Base-by-base conservation (phyloP, 371 early-diverging fungal species). In the Mortierella polycephala region DNA sequence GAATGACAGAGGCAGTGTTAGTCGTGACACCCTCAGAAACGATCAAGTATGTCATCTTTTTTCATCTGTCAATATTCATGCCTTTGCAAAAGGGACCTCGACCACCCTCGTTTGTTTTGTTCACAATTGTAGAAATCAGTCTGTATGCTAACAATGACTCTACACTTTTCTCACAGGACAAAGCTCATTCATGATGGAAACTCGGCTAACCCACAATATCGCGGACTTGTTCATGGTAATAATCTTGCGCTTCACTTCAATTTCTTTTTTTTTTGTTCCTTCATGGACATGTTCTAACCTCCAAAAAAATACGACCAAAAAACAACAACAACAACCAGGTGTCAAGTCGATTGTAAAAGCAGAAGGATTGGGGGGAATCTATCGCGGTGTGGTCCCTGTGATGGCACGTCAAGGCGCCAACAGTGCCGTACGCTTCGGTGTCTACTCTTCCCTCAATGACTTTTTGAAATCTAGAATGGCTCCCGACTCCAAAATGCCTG, bases 341-440 rank as follows among this genome's bases (percentile, higher is more conserved):
- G 69, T 86, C 42, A 55, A 57, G 10, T 61, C 69, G 12, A 93
- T 95, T 46, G 69, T 95, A 41, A 85, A 85, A 3, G 85, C 86
- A 40, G 94, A 93, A 62, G 96, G 96, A 6, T 20, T 95, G 10
- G 81, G 82, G 16, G 97, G 96, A 16, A 85, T 96, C 50, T 97
- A 96, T 80, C 88, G 95, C 6, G 98, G 97, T 3, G 80, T 96
- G 16, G 88, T 90, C 5, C 92, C 98, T 1, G 96, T 96, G 7
- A 90, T 96, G 87, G 91, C 93, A 40, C 86, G 96, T 37, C 96
- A 97, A 81, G 96, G 95, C 18, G 96, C 96, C 39, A 96, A 96
- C 71, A 90, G 91, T 63, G 96, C 96, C 8, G 94, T 97, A 6
- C 86, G 98, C 55, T 91, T 97, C 77, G 90, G 92, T 7, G 86